These are phyloP conservation scores for Epichloe aotearoae DNA, from an alignment of 2,329 filamentous ascomycete genomes.

Conservation along the genomic window DNA sequence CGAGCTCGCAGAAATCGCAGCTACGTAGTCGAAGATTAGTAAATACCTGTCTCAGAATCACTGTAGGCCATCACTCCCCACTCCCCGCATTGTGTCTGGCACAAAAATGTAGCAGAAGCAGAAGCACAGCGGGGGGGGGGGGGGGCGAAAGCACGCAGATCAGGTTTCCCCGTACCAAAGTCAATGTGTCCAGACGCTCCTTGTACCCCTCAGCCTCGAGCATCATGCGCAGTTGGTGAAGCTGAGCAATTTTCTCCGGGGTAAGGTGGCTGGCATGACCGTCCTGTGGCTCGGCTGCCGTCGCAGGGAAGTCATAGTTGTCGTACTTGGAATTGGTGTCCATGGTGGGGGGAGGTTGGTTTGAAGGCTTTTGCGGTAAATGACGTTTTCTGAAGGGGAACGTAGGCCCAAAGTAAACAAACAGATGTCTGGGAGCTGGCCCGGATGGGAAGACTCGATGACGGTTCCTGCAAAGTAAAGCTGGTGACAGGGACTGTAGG, in stretches of 20 bases:
- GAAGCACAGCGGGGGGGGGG: too few species aligned
- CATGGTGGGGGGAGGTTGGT: conserved; percentile 23
- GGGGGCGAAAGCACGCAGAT: not conserved
- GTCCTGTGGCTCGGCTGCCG: conserved; percentile 51
- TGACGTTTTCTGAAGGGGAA: not conserved
- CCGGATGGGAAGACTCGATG: not conserved
- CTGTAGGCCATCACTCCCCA: not conserved
- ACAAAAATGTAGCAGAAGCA: not conserved
- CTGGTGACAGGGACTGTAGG: not conserved
- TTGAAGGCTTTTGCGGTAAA: not conserved
- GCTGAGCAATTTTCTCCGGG: conserved; percentile 75
- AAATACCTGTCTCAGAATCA: too few species aligned
- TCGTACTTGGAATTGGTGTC: conserved; percentile 83
- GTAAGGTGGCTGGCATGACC: conserved; percentile 87
- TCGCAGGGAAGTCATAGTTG: conserved; percentile 84
- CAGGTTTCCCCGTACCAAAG: conserved; percentile 47
- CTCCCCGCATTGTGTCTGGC: not conserved
- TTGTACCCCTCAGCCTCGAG: conserved; percentile 75
- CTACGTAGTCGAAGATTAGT: conserved; percentile 24
- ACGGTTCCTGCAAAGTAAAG: not conserved
- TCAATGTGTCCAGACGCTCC: conserved; percentile 81
- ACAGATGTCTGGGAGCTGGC: not conserved
- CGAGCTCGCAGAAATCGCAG: conserved; percentile 84
- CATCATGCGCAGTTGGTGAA: conserved; percentile 70
- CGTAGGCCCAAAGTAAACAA: not conserved